phyloP scores from a whole-genome alignment of 306 rosid genomes.

The Carpinus fangiana region DNA sequence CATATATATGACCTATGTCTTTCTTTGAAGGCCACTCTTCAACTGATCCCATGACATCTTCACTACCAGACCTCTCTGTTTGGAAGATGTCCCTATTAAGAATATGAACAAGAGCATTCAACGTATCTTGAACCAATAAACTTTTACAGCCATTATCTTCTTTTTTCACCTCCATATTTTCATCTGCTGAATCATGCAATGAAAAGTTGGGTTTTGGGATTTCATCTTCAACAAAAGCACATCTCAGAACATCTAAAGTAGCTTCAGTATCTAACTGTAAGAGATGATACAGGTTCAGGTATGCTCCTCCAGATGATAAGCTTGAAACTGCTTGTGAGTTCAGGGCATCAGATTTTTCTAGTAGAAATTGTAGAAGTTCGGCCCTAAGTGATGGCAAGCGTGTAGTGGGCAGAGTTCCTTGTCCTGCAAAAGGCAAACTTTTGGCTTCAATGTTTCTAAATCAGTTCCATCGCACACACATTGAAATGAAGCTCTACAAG shows the following conservation, averaged over 20 bases:
- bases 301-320: constrained; percentile 33
- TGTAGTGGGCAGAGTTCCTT: constrained; percentile 65
- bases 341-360: constrained; percentile 50
- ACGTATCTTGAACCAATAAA: constrained; percentile 63
- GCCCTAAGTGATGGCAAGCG: constrained; percentile 80
- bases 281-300: constrained; percentile 65
- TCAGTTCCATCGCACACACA: background rate
- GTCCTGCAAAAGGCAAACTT: constrained; percentile 57
- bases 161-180: constrained; percentile 28
- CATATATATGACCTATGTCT: constrained; percentile 64
- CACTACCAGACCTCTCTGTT: constrained; percentile 41
- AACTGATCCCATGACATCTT: constrained; percentile 35
- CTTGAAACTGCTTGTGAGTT: constrained; percentile 51
- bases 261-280: constrained; percentile 83
- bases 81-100: constrained; percentile 49
- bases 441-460: background rate
- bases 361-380: constrained; percentile 74
- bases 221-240: constrained; percentile 67
- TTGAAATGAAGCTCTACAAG: constrained; percentile 4
- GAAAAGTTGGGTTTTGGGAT: constrained; percentile 39
- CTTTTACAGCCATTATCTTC: constrained; percentile 45
- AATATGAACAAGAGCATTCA: constrained; percentile 67
- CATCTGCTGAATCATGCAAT: constrained; percentile 40
- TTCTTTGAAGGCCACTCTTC: constrained; percentile 69
- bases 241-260: constrained; percentile 72